Percentiles rank a stretch among this genome's conserved stretches.
These are phyloP conservation scores for Colletotrichum graminicola DNA, from an alignment of 2,329 filamentous ascomycete genomes.

Conservation along the genomic window DNA sequence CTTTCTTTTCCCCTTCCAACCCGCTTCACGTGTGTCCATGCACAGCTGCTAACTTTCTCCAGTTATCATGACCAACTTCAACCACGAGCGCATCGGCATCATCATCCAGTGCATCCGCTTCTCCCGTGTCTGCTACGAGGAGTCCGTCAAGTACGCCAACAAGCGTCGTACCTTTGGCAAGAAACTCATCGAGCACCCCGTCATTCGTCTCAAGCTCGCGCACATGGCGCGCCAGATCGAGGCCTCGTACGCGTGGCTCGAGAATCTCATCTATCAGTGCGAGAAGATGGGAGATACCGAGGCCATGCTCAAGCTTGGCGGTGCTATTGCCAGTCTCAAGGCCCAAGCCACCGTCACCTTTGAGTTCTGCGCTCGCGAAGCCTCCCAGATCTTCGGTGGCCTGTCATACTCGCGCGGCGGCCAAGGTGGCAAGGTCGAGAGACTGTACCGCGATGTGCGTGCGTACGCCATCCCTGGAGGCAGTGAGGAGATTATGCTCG, in stretches of 20 bases:
- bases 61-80: slow-evolving; percentile 99
- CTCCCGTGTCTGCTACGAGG: slow-evolving; percentile 96
- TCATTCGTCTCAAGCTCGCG: slow-evolving; percentile 96
- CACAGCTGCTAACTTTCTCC: slow-evolving; percentile 37
- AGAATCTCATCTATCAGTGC: slow-evolving; percentile 95
- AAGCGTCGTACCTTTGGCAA: slow-evolving; percentile 98
- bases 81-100: slow-evolving; percentile 98
- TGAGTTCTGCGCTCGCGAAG: slow-evolving; percentile 97
- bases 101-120: slow-evolving; percentile 98
- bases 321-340: slow-evolving; percentile 93
- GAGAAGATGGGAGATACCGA: slow-evolving; percentile 93
- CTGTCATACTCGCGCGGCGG: slow-evolving; percentile 92
- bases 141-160: slow-evolving; percentile 95
- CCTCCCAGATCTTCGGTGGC: slow-evolving; percentile 96
- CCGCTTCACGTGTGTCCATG: background rate
- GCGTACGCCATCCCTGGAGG: slow-evolving; percentile 97
- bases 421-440: slow-evolving; percentile 94
- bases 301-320: slow-evolving; percentile 95
- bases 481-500: slow-evolving; percentile 98
- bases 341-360: slow-evolving; percentile 95
- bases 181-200: slow-evolving; percentile 94
- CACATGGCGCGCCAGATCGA: slow-evolving; percentile 99
- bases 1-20: background rate
- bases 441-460: slow-evolving; percentile 93
- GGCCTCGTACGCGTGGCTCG: slow-evolving; percentile 95